Conservation (phyloP, 306 rosid genomes). For the Elaeagnus macrophylla region DNA sequence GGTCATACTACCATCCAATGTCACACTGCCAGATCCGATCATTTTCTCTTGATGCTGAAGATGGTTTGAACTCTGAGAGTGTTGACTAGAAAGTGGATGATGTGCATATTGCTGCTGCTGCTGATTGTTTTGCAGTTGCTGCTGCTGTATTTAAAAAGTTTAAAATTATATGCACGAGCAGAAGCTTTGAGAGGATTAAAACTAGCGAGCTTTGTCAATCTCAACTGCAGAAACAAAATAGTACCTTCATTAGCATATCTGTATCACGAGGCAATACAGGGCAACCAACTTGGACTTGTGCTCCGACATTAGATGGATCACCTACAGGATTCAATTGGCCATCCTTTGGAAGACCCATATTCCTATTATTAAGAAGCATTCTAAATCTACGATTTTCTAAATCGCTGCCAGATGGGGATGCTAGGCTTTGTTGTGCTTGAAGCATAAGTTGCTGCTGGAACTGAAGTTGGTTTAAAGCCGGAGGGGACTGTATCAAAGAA, state of each 20-base stretch:
- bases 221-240: slow-evolving; percentile 9
- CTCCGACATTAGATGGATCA: slow-evolving; percentile 33
- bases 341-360: slow-evolving; percentile 33
- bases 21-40: slow-evolving; percentile 26
- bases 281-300: slow-evolving; percentile 40
- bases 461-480: slow-evolving; percentile 39
- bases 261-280: slow-evolving; percentile 41
- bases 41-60: slow-evolving; percentile 43
- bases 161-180: slow-evolving; percentile 12
- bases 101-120: slow-evolving; percentile 38
- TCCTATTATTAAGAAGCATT: slow-evolving; percentile 35
- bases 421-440: slow-evolving; percentile 40
- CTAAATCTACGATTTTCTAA: slow-evolving; percentile 33
- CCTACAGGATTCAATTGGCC: slow-evolving; percentile 28
- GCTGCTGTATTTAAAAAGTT: slow-evolving; percentile 26
- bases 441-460: slow-evolving; percentile 45
- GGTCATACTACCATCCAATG: slow-evolving; percentile 32
- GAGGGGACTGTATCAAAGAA: slow-evolving; percentile 43
- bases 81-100: slow-evolving; percentile 38
- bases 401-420: slow-evolving; percentile 35
- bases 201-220: slow-evolving; percentile 10
- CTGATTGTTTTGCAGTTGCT: slow-evolving; percentile 33
- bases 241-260: slow-evolving; percentile 41
- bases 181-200: slow-evolving; percentile 10
- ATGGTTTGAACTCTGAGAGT: slow-evolving; percentile 34